Evolutionary conservation across 768 basidiomycete species (phyloP), one percentile per base, ranked within the genome.

Genomic region (Chalciporus pseudorubinellus): DNA sequence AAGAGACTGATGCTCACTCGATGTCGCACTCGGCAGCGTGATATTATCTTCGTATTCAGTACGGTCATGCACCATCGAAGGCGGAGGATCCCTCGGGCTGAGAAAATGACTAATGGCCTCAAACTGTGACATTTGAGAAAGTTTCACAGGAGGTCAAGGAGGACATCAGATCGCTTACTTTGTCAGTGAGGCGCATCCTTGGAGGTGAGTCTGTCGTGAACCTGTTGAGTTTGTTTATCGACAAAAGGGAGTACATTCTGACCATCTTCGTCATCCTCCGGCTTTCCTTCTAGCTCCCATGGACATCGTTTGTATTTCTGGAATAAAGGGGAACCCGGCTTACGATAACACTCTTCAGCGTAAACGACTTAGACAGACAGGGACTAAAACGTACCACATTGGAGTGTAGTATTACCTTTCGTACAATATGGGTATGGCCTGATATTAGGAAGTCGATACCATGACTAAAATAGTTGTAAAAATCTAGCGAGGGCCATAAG

Each of bases 391-490:
- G 68, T 63, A 94, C 93, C 51, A 93, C 80, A 59, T 95, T 97
- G 3, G 92, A 82, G 63, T 97, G 93, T 7, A 92, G 70, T 21
- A 95, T 74, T 33, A 95, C 87, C 77, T 97, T 97, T 64, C 78
- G 80, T 18, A 95, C 88, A 6, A 79, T 59, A 60, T 94, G 90
- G 14, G 78, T 79, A 19, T 74, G 75, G 42, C 80, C 85, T 20
- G 84, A 87, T 16, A 97, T 77, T 24, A 95, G 77, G 56, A 95
- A 89, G 64, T 97, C 93, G 18, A 97, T 70, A 2, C 93, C 93
- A 61, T 92, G 84, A 58, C 93, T 88, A 59, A 95, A 92, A 63
- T 97, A 97, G 62, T 95, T 95, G 70, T 89, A 92, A 65, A 93
- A 92, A 68, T 92, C 90, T 92, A 53, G 46, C 48, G 53, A 57